A percentile compares a stretch with the other conserved stretches of the same genome.
Conservation (phyloP, 129 eudicot genomes). For the Pseudognaphalium luteoalbum region DNA sequence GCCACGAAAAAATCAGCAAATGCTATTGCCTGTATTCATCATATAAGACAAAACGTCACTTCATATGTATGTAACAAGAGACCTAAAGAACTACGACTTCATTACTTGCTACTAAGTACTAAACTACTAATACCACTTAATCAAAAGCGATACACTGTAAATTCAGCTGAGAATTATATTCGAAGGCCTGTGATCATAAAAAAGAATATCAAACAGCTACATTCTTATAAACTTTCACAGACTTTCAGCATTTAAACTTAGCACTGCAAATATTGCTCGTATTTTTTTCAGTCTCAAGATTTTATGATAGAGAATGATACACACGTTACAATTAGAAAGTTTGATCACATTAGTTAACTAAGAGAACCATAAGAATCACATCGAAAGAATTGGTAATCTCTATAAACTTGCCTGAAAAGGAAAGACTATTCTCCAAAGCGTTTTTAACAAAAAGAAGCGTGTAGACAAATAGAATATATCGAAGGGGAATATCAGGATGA, state of each 20-base stretch:
- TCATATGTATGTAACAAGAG: not conserved
- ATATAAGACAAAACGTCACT: conserved; percentile 25
- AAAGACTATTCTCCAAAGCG: conserved; percentile 86
- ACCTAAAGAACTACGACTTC: not conserved
- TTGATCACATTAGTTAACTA: not conserved
- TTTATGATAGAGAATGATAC: conserved; percentile 8
- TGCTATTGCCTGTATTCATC: conserved; percentile 74
- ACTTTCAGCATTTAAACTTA: not conserved
- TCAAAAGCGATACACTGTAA: not conserved
- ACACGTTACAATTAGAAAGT: not conserved
- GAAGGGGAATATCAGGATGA: conserved; percentile 80
- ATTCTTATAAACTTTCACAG: conserved; percentile 8
- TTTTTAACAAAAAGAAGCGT: conserved; percentile 84
- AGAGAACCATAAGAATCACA: conserved; percentile 15
- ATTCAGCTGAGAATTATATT: not conserved
- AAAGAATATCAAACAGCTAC: not conserved
- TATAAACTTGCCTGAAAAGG: conserved; percentile 87
- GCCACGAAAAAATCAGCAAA: conserved; percentile 97
- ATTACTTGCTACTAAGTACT: conserved; percentile 10
- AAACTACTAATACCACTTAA: conserved; percentile 12
- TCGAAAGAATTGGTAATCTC: conserved; percentile 14
- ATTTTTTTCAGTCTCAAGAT: not conserved
- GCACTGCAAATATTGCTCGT: not conserved
- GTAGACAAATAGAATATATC: conserved; percentile 93
- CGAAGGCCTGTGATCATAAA: not conserved